Evolutionary conservation across 371 early-diverging fungal species (phyloP), one percentile per base, ranked within the genome.

Genomic region (Rhizopus sp.): DNA sequence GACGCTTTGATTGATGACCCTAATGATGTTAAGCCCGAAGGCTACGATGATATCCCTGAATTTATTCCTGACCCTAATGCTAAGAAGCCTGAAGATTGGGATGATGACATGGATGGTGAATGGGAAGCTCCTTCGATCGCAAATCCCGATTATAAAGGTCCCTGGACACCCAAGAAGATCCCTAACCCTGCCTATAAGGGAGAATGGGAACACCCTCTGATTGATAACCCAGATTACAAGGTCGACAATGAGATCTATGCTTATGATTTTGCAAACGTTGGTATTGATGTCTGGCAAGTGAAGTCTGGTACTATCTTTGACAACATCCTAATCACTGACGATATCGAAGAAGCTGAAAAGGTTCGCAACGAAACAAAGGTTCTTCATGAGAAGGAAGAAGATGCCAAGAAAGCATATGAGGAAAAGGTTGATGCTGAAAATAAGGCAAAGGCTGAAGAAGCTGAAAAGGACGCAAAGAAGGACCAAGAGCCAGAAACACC

Each of bases 221-320:
- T 98, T 61, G 78, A 85, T 70, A 98, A 97, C 83, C 96, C 96
- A 7, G 87, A 86, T 37, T 98, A 87, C 78, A 91, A 87, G 81
- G 92, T 91, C 60, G 96, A 96, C 63, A 66, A 78, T 39, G 89
- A 89, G 23, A 79, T 92, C 69, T 87, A 90, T 66, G 87, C 90
- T 47, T 88, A 85, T 66, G 85, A 87, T 57, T 91, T 95, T 50
- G 84, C 78, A 50, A 91, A 90, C 59, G 70, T 95, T 58, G 99
- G 97, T 52, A 84, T 97, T 60, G 99, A 98, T 76, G 73, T 97
- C 62, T 98, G 97, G 99, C 95, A 94, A 70, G 95, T 98, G 83
- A 93, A 94, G 83, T 79, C 89, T 61, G 89, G 89, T 48, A 90
- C 94, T 55, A 80, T 89, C 63, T 97, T 98, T 75, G 94, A 97